These are phyloP conservation scores for Cairneyella variabilis DNA, from an alignment of 495 filamentous ascomycete genomes.

Conservation along the genomic window DNA sequence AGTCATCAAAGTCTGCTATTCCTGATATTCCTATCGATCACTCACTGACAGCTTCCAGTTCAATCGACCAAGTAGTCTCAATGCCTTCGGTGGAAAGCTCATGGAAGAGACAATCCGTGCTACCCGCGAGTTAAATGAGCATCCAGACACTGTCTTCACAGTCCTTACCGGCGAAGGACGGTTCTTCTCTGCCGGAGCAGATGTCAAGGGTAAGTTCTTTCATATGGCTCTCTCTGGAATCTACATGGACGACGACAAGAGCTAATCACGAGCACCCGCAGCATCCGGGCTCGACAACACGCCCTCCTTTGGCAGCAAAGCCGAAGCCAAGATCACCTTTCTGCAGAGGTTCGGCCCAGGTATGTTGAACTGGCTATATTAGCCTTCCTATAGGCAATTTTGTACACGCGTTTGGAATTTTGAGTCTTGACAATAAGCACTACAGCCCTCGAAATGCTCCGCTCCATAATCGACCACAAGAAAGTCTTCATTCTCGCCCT, in stretches of 20 bases:
- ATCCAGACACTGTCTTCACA: conserved; percentile 24
- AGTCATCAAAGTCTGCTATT: conserved; percentile 17
- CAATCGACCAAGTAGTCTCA: conserved; percentile 26
- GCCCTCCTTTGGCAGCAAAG: conserved; percentile 8
- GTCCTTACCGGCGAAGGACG: conserved; percentile 27
- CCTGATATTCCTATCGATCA: not conserved
- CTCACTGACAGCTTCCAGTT: conserved; percentile 17
- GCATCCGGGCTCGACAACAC: conserved; percentile 9
- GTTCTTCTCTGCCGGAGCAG: conserved; percentile 28
- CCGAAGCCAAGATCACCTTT: conserved; percentile 21
- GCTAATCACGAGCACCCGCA: not conserved
- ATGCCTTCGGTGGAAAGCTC: conserved; percentile 24
- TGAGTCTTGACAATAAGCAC: too few relatives aligned
- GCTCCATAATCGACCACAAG: conserved; percentile 25
- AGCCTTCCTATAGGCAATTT: too few relatives aligned
- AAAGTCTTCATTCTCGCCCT: conserved; percentile 28
- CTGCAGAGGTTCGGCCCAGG: conserved; percentile 15
- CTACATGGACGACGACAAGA: not conserved
- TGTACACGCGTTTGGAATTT: too few relatives aligned
- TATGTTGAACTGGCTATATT: too few relatives aligned
- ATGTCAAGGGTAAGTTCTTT: conserved; percentile 21
- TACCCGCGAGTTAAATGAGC: conserved; percentile 22
- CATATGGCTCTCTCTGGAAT: not conserved
- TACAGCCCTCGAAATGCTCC: conserved; percentile 25
- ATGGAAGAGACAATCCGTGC: conserved; percentile 22